phyloP scores from a whole-genome alignment of 768 basidiomycete species.

The Amylocystis lapponica region DNA sequence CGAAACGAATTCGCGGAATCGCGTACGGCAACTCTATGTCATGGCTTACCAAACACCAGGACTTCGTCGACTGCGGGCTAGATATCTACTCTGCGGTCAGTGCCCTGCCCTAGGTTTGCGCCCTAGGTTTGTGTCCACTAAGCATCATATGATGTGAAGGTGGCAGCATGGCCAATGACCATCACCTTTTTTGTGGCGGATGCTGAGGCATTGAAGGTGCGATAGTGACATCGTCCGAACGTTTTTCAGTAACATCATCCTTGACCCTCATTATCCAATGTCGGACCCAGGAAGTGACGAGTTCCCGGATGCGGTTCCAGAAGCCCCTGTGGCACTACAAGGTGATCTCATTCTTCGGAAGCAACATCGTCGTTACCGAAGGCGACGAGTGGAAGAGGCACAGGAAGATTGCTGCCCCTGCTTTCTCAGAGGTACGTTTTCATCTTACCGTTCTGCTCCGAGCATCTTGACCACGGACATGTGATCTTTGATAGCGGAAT shows the following conservation, averaged over 20 bases:
- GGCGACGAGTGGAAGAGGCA: slow-evolving; percentile 62
- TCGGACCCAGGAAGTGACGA: slow-evolving; percentile 49
- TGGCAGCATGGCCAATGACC: neutral
- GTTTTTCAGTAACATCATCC: neutral
- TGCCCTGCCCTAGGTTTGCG: neutral
- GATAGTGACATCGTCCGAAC: neutral
- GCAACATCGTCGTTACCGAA: slow-evolving; percentile 58
- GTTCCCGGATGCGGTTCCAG: slow-evolving; percentile 45
- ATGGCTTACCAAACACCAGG: slow-evolving; percentile 16
- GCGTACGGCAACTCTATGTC: slow-evolving; percentile 12
- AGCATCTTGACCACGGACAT: neutral
- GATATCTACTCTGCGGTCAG: slow-evolving; percentile 19
- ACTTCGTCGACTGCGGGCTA: slow-evolving; percentile 17
- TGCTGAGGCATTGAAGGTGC: slow-evolving; percentile 10
- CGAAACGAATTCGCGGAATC: slow-evolving; percentile 11
- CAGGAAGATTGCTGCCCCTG: slow-evolving; percentile 56
- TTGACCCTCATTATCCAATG: neutral
- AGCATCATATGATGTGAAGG: neutral
- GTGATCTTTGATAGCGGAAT: slow-evolving; percentile 21
- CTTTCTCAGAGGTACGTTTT: slow-evolving; percentile 56
- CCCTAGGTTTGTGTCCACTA: neutral
- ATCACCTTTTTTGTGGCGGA: slow-evolving; percentile 13
- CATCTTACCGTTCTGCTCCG: neutral
- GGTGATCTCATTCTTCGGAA: slow-evolving; percentile 45
- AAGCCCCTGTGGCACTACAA: slow-evolving; percentile 46